Conservation (phyloP, 805 yeast species). For the Metschnikowia cubensis region DNA sequence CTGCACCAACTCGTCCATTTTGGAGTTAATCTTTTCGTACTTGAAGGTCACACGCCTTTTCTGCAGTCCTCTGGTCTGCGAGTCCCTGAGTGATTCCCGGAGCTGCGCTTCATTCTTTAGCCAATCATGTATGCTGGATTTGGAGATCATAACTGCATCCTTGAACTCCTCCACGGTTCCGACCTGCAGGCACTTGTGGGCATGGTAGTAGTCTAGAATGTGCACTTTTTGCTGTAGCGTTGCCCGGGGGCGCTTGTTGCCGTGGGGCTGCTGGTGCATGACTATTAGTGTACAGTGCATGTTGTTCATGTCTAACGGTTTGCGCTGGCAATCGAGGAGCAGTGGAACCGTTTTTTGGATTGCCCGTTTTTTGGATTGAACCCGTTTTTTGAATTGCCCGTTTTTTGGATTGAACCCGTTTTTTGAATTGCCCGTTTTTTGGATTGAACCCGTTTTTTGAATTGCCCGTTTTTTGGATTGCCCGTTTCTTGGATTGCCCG, state of each 20-base stretch:
- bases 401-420: too few relatives aligned
- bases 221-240: slow-evolving; percentile 56
- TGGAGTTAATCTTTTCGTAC: slow-evolving; percentile 54
- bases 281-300: too few relatives aligned
- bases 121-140: slow-evolving; percentile 62
- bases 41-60: slow-evolving; percentile 43
- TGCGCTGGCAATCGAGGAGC: too few relatives aligned
- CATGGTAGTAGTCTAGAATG: slow-evolving; percentile 49
- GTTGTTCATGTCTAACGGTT: too few relatives aligned
- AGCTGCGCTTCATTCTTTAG: slow-evolving; percentile 50
- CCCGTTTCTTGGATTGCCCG: too few relatives aligned
- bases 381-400: too few relatives aligned
- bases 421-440: too few relatives aligned
- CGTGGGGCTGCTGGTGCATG: not conserved
- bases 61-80: slow-evolving; percentile 36
- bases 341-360: too few relatives aligned
- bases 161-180: slow-evolving; percentile 53
- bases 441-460: too few relatives aligned
- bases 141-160: slow-evolving; percentile 50
- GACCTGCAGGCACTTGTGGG: slow-evolving; percentile 49
- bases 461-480: too few relatives aligned
- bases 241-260: slow-evolving; percentile 41
- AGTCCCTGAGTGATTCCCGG: slow-evolving; percentile 35
- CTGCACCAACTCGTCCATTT: slow-evolving; percentile 54
- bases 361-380: too few relatives aligned